A percentile compares a stretch with the other conserved stretches of the same genome.
These are phyloP conservation scores for Smithsoniella earleae DNA, from an alignment of 163 green algal genomes.

Conservation along the genomic window DNA sequence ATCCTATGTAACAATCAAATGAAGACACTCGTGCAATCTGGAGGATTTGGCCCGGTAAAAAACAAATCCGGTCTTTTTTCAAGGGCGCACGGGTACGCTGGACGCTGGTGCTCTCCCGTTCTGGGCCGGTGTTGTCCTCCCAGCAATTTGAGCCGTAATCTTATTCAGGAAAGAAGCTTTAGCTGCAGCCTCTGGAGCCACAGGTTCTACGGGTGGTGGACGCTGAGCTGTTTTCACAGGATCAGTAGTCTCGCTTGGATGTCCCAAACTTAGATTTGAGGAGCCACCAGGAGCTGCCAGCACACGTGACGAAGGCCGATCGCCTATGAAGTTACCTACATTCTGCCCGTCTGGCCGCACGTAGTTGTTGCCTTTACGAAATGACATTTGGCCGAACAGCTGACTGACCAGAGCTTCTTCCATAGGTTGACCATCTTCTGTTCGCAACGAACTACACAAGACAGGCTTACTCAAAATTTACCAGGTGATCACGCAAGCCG, in stretches of 20 bases:
- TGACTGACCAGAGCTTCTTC: not conserved
- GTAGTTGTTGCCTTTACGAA: slow-evolving; percentile 35
- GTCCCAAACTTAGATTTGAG: slow-evolving; percentile 30
- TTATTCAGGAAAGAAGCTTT: slow-evolving; percentile 14
- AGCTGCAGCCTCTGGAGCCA: not conserved
- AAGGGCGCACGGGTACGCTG: too few relatives aligned
- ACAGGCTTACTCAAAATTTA: not conserved
- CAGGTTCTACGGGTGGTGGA: not conserved
- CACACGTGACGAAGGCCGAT: slow-evolving; percentile 60
- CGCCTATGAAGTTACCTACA: slow-evolving; percentile 74
- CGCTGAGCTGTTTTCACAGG: not conserved
- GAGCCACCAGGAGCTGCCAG: slow-evolving; percentile 58
- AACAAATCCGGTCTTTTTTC: too few relatives aligned
- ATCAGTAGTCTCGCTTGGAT: too few relatives aligned
- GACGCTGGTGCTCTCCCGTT: too few relatives aligned
- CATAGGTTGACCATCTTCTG: not conserved
- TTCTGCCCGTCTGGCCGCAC: slow-evolving; percentile 60
- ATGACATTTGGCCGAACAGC: not conserved
- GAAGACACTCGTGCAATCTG: too few relatives aligned
- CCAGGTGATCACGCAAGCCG: too few relatives aligned
- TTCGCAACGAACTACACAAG: not conserved
- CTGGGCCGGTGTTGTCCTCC: not conserved
- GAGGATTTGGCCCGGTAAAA: too few relatives aligned
- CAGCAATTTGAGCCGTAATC: not conserved
- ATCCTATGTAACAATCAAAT: too few relatives aligned